Evolutionary conservation across 2,329 filamentous ascomycete genomes (phyloP).

Genomic region (Venturia oleaginea): DNA sequence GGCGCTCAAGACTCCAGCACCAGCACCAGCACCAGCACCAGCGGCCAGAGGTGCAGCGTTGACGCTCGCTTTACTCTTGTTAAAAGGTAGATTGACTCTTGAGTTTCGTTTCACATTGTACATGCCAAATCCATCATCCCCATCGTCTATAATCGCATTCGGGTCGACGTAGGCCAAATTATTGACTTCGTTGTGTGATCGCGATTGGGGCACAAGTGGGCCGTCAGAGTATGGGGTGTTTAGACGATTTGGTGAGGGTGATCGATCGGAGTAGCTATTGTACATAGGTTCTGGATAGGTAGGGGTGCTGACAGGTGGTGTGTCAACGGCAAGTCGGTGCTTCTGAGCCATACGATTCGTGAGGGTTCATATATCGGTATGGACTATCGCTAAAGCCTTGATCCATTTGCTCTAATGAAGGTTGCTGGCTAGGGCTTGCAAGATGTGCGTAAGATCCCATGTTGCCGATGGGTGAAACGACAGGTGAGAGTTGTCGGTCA

Average conservation of each 20-base stretch:
- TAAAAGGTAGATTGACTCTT: constrained; percentile 47
- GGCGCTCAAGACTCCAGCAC: constrained; percentile 15
- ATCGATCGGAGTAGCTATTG: constrained; percentile 2
- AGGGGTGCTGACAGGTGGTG: constrained; percentile 6
- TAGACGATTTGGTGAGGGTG: constrained; percentile 1
- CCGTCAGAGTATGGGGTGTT: constrained; percentile 4
- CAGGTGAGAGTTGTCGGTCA: not conserved
- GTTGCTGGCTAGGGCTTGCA: not conserved
- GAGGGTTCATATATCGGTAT: not conserved
- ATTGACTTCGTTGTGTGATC: constrained; percentile 39
- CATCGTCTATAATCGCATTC: constrained; percentile 74
- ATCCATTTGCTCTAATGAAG: constrained; percentile 1
- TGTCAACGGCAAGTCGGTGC: not conserved
- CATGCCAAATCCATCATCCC: constrained; percentile 68
- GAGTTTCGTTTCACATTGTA: constrained; percentile 44
- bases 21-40: constrained; percentile 34
- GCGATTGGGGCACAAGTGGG: constrained; percentile 17
- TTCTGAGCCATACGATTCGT: constrained; percentile 9
- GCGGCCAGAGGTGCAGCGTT: constrained; percentile 30
- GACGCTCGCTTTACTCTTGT: constrained; percentile 37
- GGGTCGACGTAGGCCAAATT: constrained; percentile 58
- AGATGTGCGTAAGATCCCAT: constrained; percentile 7
- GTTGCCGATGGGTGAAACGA: not conserved
- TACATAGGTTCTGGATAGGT: constrained; percentile 5
- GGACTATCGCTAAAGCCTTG: not conserved